Base-by-base conservation (phyloP, 139 green algal genomes). In the Chlorella vulgaris region DNA sequence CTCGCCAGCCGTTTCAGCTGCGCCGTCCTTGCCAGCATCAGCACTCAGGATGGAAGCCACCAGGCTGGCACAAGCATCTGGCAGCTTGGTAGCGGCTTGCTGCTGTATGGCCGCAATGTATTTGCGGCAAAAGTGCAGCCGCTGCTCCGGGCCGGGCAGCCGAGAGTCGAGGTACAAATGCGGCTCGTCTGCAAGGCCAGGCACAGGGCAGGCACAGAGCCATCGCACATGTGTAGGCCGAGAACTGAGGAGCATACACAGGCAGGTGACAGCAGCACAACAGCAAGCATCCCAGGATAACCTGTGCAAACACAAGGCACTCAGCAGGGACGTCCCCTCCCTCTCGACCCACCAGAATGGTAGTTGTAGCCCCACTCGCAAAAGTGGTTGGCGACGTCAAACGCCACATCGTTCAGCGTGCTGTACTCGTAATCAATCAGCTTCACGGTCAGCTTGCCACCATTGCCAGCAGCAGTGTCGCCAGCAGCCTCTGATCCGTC, bases 391-490 rank as follows among this genome's bases (percentile, higher is more conserved):
- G 85, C 92, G 19, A 95, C 87, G 74, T 95, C 92, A 80, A 90
- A 93, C 0, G 85, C 90, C 62, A 40, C 76, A 15, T 58, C 78
- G n/a, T 83, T 83, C 51, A 78, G 39, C 13, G 78, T 83, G 33
- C 70, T 68, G 36, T 93, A 94, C 76, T 95, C 92, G 73, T 94
- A 95, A 39, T 95, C 92, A 33, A 95, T 95, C 5, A 95, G 81
- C 29, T 63, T 76, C 3, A 92, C 73, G 22, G 7, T 26, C 28
- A 3, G 21, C 7, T 53, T 53, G 42, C 33, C 15, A 42, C 6
- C 31, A 21, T 4, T 61, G 58, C 58, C 58, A n/a, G 19, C 33
- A 26, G 24, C n/a, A 24, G 22, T 35, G 43, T 62, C 58, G 26
- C 36, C 50, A 42, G n/a, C 80, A 35, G 70, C 33, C 50, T 4